A percentile compares a stretch with the other conserved stretches of the same genome.
These are phyloP conservation scores for Xylariaceae sp. DNA, from an alignment of 2,329 filamentous ascomycete genomes.

Conservation along the genomic window DNA sequence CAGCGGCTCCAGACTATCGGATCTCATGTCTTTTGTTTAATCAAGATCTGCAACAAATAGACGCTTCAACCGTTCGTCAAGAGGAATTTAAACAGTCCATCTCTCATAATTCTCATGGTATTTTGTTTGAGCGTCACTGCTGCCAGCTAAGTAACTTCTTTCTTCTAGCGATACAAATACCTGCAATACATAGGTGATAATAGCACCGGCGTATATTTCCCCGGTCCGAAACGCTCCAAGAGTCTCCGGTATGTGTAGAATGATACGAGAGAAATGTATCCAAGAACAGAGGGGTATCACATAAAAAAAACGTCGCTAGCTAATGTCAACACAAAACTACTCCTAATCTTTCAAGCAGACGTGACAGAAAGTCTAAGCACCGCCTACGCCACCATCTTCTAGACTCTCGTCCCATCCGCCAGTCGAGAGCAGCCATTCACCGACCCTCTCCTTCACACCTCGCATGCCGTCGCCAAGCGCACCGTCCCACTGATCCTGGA, in stretches of 20 bases:
- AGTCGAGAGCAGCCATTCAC: conserved; percentile 73
- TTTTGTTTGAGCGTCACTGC: conserved; percentile 16
- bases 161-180: conserved; percentile 2
- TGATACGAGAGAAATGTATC: conserved; percentile 14
- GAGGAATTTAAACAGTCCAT: not conserved
- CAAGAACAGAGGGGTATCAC: conserved; percentile 28
- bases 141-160: conserved; percentile 3
- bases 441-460: conserved; percentile 75
- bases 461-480: conserved; percentile 81
- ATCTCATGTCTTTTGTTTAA: no score
- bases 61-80: no score
- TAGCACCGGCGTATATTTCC: not conserved
- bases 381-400: conserved; percentile 62
- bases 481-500: conserved; percentile 90
- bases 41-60: no score
- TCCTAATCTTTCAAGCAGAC: conserved; percentile 41
- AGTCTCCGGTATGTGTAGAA: not conserved
- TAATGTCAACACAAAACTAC: conserved; percentile 2
- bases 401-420: conserved; percentile 89
- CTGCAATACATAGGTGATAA: not conserved
- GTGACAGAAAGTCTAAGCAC: conserved; percentile 44
- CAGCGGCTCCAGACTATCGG: no score
- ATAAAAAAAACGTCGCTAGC: conserved; percentile 15
- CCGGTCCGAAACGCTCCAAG: not conserved
- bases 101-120: conserved; percentile 17